Evolutionary conservation across 768 basidiomycete species (phyloP).

Genomic region (Postia placenta): DNA sequence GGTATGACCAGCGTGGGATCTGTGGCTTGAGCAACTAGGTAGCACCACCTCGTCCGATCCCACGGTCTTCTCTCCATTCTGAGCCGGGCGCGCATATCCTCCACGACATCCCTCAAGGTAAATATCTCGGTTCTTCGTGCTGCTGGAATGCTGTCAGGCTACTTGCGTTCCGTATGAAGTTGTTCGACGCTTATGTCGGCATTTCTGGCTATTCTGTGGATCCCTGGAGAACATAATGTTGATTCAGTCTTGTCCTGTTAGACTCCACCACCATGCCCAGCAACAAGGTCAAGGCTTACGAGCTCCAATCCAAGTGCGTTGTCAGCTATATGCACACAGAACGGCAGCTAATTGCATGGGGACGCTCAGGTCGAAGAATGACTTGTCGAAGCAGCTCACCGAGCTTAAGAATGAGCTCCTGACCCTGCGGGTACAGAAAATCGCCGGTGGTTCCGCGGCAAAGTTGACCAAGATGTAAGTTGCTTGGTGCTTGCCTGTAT

Average conservation of each 20-base stretch:
- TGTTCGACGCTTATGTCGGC: conserved; percentile 2
- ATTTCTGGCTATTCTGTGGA: conserved; percentile 3
- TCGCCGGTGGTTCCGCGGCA: conserved; percentile 89
- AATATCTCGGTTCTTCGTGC: conserved; percentile 17
- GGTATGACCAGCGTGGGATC: conserved; percentile 25
- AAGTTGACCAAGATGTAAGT: conserved; percentile 98
- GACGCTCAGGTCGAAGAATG: conserved; percentile 79
- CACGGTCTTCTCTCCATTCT: conserved; percentile 19
- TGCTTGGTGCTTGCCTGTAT: not conserved
- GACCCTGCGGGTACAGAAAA: conserved; percentile 94
- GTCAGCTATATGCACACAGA: not conserved
- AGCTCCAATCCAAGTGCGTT: conserved; percentile 90
- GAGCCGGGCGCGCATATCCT: conserved; percentile 22
- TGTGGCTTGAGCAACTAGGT: conserved; percentile 38
- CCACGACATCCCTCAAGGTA: conserved; percentile 33
- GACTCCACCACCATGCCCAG: conserved; percentile 56
- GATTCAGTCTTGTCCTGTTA: conserved; percentile 12
- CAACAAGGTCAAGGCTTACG: conserved; percentile 95
- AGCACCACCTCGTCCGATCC: conserved; percentile 28
- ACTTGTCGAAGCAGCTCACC: conserved; percentile 87
- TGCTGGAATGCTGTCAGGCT: not conserved
- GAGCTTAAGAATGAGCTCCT: conserved; percentile 97
- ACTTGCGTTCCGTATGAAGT: conserved; percentile 7
- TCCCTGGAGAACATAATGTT: conserved; percentile 8
- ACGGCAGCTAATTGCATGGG: not conserved